phyloP scores from a whole-genome alignment of 2,329 filamentous ascomycete genomes.

The Aspergillus quadrilineatus region DNA sequence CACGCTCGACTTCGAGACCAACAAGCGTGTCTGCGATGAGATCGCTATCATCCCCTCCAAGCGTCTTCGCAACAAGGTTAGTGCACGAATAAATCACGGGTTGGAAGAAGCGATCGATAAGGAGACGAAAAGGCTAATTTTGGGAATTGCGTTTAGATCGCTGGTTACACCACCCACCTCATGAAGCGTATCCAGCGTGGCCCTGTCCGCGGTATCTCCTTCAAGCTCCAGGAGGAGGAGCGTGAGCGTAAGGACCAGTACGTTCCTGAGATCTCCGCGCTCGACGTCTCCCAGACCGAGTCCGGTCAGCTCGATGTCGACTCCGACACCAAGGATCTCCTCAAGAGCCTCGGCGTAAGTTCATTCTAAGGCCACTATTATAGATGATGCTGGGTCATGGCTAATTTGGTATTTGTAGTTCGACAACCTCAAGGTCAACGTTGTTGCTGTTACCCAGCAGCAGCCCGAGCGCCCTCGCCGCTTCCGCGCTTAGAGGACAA shows the following conservation, averaged over 20 bases:
- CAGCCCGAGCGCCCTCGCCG: constrained; percentile 82
- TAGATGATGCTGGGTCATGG: background rate
- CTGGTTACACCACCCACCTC: constrained; percentile 95
- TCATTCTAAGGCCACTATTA: constrained; percentile 3
- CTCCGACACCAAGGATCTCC: constrained; percentile 95
- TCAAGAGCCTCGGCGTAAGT: constrained; percentile 98
- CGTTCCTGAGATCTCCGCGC: constrained; percentile 96
- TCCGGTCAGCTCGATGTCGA: constrained; percentile 92
- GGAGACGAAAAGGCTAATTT: too few species aligned
- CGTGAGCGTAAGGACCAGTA: constrained; percentile 99
- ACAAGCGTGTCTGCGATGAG: constrained; percentile 99
- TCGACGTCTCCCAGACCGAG: constrained; percentile 94
- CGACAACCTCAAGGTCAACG: constrained; percentile 95
- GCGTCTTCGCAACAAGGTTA: constrained; percentile 98
- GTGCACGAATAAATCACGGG: constrained; percentile 14
- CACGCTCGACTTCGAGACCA: constrained; percentile 99
- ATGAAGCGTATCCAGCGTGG: constrained; percentile 99
- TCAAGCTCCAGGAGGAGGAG: constrained; percentile 99
- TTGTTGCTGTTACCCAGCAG: constrained; percentile 84
- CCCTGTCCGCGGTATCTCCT: constrained; percentile 99
- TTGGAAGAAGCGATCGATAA: too few species aligned
- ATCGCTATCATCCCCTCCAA: constrained; percentile 99
- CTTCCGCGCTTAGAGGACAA: constrained; percentile 38
- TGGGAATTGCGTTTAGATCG: constrained; percentile 61
- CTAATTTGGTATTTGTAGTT: constrained; percentile 61